Conservation (phyloP, 345 rosid species). For the Luvunga scandens region DNA sequence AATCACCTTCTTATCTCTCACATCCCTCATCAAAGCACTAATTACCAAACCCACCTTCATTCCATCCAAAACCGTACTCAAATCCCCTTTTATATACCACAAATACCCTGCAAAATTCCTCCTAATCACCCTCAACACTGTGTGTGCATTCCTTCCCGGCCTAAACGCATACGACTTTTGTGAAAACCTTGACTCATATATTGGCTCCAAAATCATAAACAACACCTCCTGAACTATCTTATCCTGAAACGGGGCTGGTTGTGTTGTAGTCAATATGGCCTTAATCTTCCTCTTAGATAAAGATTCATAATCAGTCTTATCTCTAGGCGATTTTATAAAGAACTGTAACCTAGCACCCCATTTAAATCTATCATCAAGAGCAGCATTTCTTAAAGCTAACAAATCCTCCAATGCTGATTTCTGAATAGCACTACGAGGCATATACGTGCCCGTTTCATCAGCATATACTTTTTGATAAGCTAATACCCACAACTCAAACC, state of each 20-base stretch:
- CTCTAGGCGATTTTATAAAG: constrained; percentile 81
- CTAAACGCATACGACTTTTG: constrained; percentile 86
- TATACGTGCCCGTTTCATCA: constrained; percentile 82
- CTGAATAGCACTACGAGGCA: constrained; percentile 80
- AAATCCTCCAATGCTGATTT: constrained; percentile 80
- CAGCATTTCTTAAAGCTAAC: constrained; percentile 78
- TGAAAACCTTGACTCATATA: constrained; percentile 82
- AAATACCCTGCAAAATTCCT: constrained; percentile 87
- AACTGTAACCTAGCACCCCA: constrained; percentile 96
- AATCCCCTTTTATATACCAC: constrained; percentile 92
- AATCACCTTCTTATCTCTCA: constrained; percentile 90
- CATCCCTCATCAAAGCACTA: constrained; percentile 86
- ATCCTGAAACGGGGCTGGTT: constrained; percentile 87
- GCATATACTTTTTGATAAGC: constrained; percentile 91
- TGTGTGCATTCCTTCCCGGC: constrained; percentile 89
- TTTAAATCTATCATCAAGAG: constrained; percentile 88
- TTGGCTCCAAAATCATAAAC: constrained; percentile 81
- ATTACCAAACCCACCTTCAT: constrained; percentile 83
- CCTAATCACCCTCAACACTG: constrained; percentile 82
- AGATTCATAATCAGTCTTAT: constrained; percentile 80
- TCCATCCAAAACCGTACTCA: constrained; percentile 89
- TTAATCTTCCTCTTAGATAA: constrained; percentile 93
- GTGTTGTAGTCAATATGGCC: constrained; percentile 83
- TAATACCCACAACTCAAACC: constrained; percentile 90
- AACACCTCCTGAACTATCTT: constrained; percentile 91